Evolutionary conservation across 768 basidiomycete species (phyloP).

Genomic region (Suillus clintonianus): DNA sequence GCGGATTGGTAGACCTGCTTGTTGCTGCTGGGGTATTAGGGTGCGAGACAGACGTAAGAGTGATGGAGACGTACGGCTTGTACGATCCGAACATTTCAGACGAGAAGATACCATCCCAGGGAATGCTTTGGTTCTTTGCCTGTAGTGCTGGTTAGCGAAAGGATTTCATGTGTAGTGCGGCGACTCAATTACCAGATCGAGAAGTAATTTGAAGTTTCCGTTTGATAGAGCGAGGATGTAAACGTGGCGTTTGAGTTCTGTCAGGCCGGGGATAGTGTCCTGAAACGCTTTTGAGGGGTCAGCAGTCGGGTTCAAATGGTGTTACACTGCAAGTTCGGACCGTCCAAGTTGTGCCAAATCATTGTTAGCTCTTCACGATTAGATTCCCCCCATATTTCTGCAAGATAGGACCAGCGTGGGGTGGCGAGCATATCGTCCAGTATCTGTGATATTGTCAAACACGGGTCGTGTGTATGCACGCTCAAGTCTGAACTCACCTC

Average conservation of each 20-base stretch:
- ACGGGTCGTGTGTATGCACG: background rate
- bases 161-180: background rate
- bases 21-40: conserved; percentile 32
- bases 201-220: conserved; percentile 59
- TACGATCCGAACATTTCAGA: conserved; percentile 60
- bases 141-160: conserved; percentile 19
- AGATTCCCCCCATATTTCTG: conserved; percentile 42
- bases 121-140: conserved; percentile 63
- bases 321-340: conserved; percentile 30
- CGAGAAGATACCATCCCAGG: conserved; percentile 67
- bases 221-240: conserved; percentile 62
- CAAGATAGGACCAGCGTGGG: conserved; percentile 53
- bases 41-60: background rate
- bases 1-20: conserved; percentile 49
- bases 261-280: conserved; percentile 51
- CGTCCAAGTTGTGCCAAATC: conserved; percentile 62
- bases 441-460: conserved; percentile 38
- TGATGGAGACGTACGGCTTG: conserved; percentile 56
- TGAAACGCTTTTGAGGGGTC: conserved; percentile 49
- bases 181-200: conserved; percentile 52
- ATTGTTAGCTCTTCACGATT: conserved; percentile 47
- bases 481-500: conserved; percentile 35
- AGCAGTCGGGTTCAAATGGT: background rate
- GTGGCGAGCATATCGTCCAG: conserved; percentile 55
- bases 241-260: conserved; percentile 49